These are phyloP conservation scores for Macrocybe gigantea DNA, from an alignment of 768 basidiomycete species.

Conservation along the genomic window DNA sequence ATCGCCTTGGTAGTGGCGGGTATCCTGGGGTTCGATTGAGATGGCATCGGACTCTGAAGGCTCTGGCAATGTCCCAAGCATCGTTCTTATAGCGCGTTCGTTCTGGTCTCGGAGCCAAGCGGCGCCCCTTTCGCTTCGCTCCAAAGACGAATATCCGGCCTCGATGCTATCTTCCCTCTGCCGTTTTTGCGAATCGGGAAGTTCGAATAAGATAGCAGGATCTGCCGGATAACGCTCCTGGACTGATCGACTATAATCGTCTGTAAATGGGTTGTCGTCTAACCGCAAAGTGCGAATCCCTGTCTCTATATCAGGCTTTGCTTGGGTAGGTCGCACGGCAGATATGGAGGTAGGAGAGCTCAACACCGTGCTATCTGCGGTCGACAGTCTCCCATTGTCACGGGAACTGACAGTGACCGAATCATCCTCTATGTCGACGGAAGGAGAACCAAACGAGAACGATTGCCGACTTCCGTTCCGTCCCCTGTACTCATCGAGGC, in stretches of 20 bases:
- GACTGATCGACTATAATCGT: slow-evolving; percentile 17
- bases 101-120: slow-evolving; percentile 85
- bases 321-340: too few relatives aligned
- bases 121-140: slow-evolving; percentile 62
- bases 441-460: slow-evolving; percentile 39
- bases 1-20: slow-evolving; percentile 40
- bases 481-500: slow-evolving; percentile 65
- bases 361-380: slow-evolving; percentile 2
- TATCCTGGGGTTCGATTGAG: slow-evolving; percentile 35
- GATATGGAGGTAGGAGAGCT: too few relatives aligned
- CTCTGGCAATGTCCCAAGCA: slow-evolving; percentile 52
- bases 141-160: slow-evolving; percentile 36
- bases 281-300: too few relatives aligned
- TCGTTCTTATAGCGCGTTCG: slow-evolving; percentile 53
- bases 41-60: slow-evolving; percentile 51
- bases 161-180: slow-evolving; percentile 33
- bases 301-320: too few relatives aligned
- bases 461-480: slow-evolving; percentile 55
- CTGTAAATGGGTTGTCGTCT: slow-evolving; percentile 18
- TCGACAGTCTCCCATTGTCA: slow-evolving; percentile 37
- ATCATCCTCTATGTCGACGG: slow-evolving; percentile 59
- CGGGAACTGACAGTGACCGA: slow-evolving; percentile 71
- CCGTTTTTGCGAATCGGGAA: slow-evolving; percentile 45
- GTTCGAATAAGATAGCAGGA: slow-evolving; percentile 47
- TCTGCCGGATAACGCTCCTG: slow-evolving; percentile 31